These are phyloP conservation scores for Termitomyces sp. DNA, from an alignment of 1,284 basidiomycete genomes.

Conservation along the genomic window DNA sequence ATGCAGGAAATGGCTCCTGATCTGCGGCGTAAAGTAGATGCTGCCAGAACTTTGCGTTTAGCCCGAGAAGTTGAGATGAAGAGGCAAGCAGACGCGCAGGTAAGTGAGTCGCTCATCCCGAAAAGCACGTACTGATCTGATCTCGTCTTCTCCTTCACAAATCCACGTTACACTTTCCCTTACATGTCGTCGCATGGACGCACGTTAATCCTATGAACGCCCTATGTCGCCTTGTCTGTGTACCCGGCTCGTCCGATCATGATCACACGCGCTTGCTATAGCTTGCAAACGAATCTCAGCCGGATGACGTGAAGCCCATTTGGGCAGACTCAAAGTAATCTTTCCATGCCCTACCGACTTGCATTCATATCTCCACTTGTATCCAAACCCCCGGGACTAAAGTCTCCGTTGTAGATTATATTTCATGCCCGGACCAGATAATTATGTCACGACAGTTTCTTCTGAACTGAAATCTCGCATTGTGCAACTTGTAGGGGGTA, in stretches of 20 bases:
- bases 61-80: conserved; percentile 51
- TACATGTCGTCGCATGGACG: neutral
- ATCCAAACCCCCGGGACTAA: neutral
- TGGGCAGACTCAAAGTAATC: conserved; percentile 34
- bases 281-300: conserved; percentile 27
- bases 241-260: neutral
- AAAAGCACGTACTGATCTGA: conserved; percentile 5
- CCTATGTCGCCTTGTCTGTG: neutral
- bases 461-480: neutral
- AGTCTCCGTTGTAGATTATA: conserved; percentile 1
- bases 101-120: conserved; percentile 23
- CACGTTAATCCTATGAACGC: neutral
- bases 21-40: conserved; percentile 61
- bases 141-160: neutral
- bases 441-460: neutral
- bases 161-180: neutral
- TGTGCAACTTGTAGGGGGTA: neutral
- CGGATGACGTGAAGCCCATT: conserved; percentile 47
- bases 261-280: conserved; percentile 5
- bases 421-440: neutral
- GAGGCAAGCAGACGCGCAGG: conserved; percentile 53
- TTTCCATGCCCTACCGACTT: neutral
- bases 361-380: conserved; percentile 2
- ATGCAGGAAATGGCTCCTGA: conserved; percentile 63
- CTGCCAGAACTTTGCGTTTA: conserved; percentile 49